These are phyloP conservation scores for Phytophthora macrochlamydospora DNA, from an alignment of 352 stramenopile species.

Conservation along the genomic window DNA sequence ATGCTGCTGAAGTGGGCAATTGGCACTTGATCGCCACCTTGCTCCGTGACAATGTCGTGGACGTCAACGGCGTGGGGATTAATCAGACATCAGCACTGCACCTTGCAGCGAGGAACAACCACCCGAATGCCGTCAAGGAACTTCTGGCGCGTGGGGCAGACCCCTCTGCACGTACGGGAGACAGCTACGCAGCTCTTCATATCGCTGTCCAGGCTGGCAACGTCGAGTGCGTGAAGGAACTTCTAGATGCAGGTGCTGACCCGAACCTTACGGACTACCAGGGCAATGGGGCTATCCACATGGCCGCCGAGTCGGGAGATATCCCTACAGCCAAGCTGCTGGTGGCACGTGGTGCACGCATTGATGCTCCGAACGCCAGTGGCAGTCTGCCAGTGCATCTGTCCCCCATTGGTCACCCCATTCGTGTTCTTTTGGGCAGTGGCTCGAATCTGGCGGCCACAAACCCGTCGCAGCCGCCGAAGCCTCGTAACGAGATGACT, in stretches of 20 bases:
- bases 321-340: constrained; percentile 81
- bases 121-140: constrained; percentile 77
- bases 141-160: constrained; percentile 73
- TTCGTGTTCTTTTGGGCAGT: constrained; percentile 81
- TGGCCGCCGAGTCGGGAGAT: constrained; percentile 78
- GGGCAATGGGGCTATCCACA: constrained; percentile 85
- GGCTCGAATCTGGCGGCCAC: constrained; percentile 71
- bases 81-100: constrained; percentile 87
- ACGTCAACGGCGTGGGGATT: constrained; percentile 87
- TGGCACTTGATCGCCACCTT: constrained; percentile 83
- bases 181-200: constrained; percentile 85
- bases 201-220: constrained; percentile 76
- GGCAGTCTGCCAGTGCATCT: constrained; percentile 83
- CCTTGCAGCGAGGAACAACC: constrained; percentile 75
- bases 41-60: constrained; percentile 82
- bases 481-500: constrained; percentile 51
- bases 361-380: constrained; percentile 78
- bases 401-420: constrained; percentile 86
- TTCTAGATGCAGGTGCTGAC: constrained; percentile 72
- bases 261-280: constrained; percentile 84
- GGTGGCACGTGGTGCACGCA: constrained; percentile 71
- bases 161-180: constrained; percentile 65
- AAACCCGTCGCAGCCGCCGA: constrained; percentile 70
- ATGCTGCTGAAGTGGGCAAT: constrained; percentile 85
- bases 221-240: constrained; percentile 74